Base-by-base conservation (phyloP, 164 flowering plant species). In the Saururus chinensis region DNA sequence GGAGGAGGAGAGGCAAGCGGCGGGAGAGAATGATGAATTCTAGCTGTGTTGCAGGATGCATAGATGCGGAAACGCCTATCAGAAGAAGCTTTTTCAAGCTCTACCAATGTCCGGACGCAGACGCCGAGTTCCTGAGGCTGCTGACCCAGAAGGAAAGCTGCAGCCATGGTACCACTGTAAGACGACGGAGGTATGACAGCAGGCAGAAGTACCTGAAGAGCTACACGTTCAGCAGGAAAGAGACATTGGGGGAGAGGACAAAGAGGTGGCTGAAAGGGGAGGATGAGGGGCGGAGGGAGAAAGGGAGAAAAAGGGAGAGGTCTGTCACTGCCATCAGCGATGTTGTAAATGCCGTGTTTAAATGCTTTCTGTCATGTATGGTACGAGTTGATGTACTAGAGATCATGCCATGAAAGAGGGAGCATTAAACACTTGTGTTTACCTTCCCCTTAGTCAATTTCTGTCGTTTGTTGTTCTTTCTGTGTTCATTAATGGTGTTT, bases 151-250 rank as follows among this genome's bases (percentile, higher is more conserved):
- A 57, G 10, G n/a, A 5, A 41, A 52, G 21, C 10, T 26, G 11
- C 40, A 19, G 52, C 9, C 10, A 62, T 13, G 25, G 16, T 35
- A 61, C 40, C 10, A 41, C 57, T 21, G 19, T 24, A 37, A 49
- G 53, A 23, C 65, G 70, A 57, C 70, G 68, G 49, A 65, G 67
- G 37, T 70, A 48, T 48, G 70, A 60, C 20, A 53, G 64, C 57
- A 65, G 76, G 66, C 79, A 73, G 64, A 70, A 64, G 59, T 76
- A 70, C 19, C 73, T 76, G 1, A 73, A 74, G 64, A 76, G 79
- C 54, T 76, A 76, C 61, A 64, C 64, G 0, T 76, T 76, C 68
- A 45, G 67, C 35, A 64, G 51, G 72, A 67, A 70, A 56, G 64
- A 70, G 57, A 73, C 59, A 12, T 55, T 56, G 20, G 59, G 49